Percentiles rank a stretch among this genome's conserved stretches.
Evolutionary conservation across 768 basidiomycete genomes (phyloP).

Genomic region (Podaxis sp.): DNA sequence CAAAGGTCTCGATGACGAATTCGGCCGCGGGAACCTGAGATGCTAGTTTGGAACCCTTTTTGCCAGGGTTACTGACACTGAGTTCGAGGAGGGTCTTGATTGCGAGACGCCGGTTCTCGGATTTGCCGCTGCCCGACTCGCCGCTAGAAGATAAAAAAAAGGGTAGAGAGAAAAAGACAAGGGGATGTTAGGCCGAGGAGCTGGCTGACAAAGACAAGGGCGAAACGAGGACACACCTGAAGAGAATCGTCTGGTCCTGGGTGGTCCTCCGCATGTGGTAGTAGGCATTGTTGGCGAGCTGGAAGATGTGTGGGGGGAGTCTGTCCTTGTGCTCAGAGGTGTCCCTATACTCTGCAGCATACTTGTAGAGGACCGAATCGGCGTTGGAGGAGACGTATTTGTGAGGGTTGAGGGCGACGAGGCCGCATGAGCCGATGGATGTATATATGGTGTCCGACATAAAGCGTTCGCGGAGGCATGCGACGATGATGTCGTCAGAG

Average conservation of each 20-base stretch:
- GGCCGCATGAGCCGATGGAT: conserved; percentile 60
- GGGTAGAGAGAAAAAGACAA: not conserved
- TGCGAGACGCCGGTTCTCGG: conserved; percentile 84
- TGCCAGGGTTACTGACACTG: conserved; percentile 83
- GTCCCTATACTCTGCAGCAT: conserved; percentile 83
- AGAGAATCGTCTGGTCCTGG: conserved; percentile 88
- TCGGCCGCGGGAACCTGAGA: conserved; percentile 88
- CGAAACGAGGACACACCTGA: conserved; percentile 57
- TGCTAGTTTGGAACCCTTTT: conserved; percentile 90
- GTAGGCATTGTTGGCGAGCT: conserved; percentile 87
- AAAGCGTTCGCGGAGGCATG: conserved; percentile 84
- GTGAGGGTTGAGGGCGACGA: conserved; percentile 92
- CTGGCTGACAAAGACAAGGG: not conserved
- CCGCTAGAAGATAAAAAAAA: conserved; percentile 51
- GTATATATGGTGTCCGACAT: conserved; percentile 85
- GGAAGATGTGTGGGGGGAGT: conserved; percentile 87
- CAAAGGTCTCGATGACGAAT: conserved; percentile 95
- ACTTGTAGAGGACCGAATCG: conserved; percentile 82
- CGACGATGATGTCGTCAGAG: conserved; percentile 83
- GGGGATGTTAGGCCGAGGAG: conserved; percentile 10
- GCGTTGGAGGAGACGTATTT: conserved; percentile 84
- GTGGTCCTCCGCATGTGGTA: conserved; percentile 94
- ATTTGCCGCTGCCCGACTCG: conserved; percentile 92
- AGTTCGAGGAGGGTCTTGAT: conserved; percentile 93
- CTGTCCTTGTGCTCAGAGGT: conserved; percentile 59